Evolutionary conservation across 108 stramenopile genomes (phyloP).

Genomic region (Skeletonema costatum): DNA sequence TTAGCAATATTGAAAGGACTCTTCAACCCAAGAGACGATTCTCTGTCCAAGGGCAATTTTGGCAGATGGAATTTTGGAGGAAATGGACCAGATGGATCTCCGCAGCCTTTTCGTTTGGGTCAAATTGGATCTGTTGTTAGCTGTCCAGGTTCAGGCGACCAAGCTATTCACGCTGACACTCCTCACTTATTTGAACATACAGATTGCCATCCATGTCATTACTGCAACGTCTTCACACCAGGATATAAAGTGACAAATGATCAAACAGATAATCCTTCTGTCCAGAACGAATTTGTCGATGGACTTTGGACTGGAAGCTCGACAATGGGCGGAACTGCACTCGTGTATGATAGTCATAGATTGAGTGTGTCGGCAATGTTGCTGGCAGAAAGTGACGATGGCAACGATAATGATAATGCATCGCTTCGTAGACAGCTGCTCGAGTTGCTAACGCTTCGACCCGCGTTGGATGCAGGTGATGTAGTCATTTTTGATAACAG

Average conservation of each 20-base stretch:
- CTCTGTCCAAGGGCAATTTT: slow-evolving; percentile 69
- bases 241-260: slow-evolving; percentile 40
- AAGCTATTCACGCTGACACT: slow-evolving; percentile 89
- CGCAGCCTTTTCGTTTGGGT: slow-evolving; percentile 71
- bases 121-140: slow-evolving; percentile 85
- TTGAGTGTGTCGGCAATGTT: slow-evolving; percentile 63
- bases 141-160: slow-evolving; percentile 79
- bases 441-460: slow-evolving; percentile 64
- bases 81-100: slow-evolving; percentile 81
- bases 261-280: slow-evolving; percentile 16
- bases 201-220: slow-evolving; percentile 79
- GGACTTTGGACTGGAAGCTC: slow-evolving; percentile 48
- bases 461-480: slow-evolving; percentile 75
- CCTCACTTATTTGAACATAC: slow-evolving; percentile 83
- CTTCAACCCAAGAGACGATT: slow-evolving; percentile 66
- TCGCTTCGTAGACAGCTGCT: slow-evolving; percentile 29
- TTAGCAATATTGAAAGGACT: slow-evolving; percentile 59
- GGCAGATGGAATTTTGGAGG: slow-evolving; percentile 88
- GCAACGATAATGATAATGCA: background rate
- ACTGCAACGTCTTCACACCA: slow-evolving; percentile 80
- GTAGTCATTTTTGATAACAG: slow-evolving; percentile 86
- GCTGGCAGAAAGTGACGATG: slow-evolving; percentile 22
- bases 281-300: slow-evolving; percentile 34
- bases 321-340: slow-evolving; percentile 81
- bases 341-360: slow-evolving; percentile 76